phyloP scores from a whole-genome alignment of 345 rosid species.

The Salix koriyanagi region DNA sequence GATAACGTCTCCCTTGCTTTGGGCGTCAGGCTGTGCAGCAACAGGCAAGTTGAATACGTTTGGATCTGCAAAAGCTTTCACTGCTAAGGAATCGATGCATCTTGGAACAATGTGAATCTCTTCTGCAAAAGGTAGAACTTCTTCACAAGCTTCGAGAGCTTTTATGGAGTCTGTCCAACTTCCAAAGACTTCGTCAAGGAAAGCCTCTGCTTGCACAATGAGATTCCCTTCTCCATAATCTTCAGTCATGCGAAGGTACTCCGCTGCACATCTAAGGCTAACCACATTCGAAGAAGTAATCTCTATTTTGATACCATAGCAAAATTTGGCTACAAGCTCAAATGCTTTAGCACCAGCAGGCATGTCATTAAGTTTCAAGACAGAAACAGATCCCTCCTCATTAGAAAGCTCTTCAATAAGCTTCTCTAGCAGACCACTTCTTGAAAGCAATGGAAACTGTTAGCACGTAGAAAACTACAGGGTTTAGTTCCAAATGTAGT shows the following conservation, averaged over 20 bases:
- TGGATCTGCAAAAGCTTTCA: constrained; percentile 63
- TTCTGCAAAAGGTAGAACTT: constrained; percentile 61
- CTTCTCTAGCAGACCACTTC: constrained; percentile 65
- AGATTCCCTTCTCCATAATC: constrained; percentile 71
- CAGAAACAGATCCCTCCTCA: constrained; percentile 35
- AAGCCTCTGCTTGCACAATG: constrained; percentile 57
- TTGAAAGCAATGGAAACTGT: constrained; percentile 88
- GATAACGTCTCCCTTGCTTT: constrained; percentile 30
- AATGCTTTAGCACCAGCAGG: constrained; percentile 81
- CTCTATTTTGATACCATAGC: constrained; percentile 70
- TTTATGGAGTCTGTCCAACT: constrained; percentile 66
- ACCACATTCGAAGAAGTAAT: constrained; percentile 58
- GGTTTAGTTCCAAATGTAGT: neutral
- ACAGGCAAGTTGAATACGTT: constrained; percentile 54
- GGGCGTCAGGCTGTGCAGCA: constrained; percentile 20
- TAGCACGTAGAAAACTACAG: neutral
- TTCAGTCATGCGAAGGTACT: constrained; percentile 79
- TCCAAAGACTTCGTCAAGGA: constrained; percentile 50
- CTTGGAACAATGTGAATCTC: constrained; percentile 67
- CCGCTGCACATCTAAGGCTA: constrained; percentile 77
- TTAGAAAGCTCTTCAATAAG: constrained; percentile 45
- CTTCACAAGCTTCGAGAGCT: constrained; percentile 70
- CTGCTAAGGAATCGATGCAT: constrained; percentile 71
- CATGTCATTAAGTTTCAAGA: constrained; percentile 57
- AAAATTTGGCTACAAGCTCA: constrained; percentile 68